Base-by-base conservation (phyloP, 306 rosid genomes). In the Cucurbita ficifolia region DNA sequence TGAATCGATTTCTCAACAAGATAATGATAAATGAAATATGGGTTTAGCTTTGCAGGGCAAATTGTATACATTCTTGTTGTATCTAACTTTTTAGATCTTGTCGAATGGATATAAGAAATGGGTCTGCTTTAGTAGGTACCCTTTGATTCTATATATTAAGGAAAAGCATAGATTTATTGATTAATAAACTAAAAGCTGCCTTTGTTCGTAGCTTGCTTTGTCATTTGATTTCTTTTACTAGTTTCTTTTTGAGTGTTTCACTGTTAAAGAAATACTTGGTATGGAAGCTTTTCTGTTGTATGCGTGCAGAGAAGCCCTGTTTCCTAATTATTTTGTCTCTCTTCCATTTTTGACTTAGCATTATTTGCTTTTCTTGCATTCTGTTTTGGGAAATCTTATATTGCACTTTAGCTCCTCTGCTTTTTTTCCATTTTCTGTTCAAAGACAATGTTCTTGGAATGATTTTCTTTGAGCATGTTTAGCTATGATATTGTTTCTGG, bases 311-410 rank as follows among this genome's bases (percentile, higher is more conserved):
- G 73, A 69, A 69, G 16, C 73, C 36, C 24, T 46, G 56, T 48
- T 7, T 69, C 8, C 22, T 42, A 69, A 69, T 69, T 69, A 69
- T 45, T 24, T 69, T 69, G 52, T 69, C 52, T 45, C 13, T 69
- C 40, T 69, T 12, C 45, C 18, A 45, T 46, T 69, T 48, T 69
- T 46, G 21, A 69, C 73, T 45, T 69, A 8, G 38, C 24, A 24
- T 43, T 13, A 45, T 69, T 69, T 46, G 46, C 73, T 69, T 69
- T 46, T 46, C 21, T 48, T 69, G 72, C 72, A 45, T 69, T 48
- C 57, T 69, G 56, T 69, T 69, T 16, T 46, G 42, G 73, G 73
- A 69, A 69, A 48, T 69, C 73, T 69, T 69, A 22, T 29, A 14
- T 22, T 46, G 40, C 57, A 46, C 40, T 69, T 69, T 24, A 46